Evolutionary conservation across 768 basidiomycete species (phyloP).

Genomic region (Mycena haematopus): DNA sequence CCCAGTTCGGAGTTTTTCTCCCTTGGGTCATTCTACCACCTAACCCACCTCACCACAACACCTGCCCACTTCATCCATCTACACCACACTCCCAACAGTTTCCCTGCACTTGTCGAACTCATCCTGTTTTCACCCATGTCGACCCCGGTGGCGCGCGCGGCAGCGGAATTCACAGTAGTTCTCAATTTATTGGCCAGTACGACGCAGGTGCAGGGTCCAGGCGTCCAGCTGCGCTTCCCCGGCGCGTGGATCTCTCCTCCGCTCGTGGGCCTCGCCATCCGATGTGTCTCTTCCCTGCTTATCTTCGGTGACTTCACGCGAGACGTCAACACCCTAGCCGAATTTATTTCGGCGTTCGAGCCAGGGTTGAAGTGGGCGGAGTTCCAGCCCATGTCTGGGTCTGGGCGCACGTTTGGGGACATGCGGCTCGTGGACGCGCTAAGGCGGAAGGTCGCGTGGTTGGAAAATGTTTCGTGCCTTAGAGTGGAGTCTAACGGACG

Average conservation of each 20-base stretch:
- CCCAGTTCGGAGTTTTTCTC: not conserved
- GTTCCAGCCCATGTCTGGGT: not conserved
- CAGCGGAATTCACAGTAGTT: not conserved
- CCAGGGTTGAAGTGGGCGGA: conserved; percentile 3
- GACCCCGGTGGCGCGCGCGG: not conserved
- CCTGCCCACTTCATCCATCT: conserved; percentile 16
- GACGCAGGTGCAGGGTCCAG: too few relatives aligned
- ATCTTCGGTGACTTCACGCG: not conserved
- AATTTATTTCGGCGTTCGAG: not conserved
- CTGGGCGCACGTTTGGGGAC: not conserved
- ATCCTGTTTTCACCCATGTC: not conserved
- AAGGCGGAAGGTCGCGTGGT: not conserved
- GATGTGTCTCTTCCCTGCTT: not conserved
- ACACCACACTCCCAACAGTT: not conserved
- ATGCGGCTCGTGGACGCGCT: not conserved
- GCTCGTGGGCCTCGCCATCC: not conserved
- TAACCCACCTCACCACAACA: conserved; percentile 21
- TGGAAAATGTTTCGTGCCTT: not conserved
- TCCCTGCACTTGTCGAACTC: conserved; percentile 1
- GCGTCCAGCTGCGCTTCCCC: not conserved
- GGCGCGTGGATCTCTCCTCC: not conserved
- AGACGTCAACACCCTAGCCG: not conserved
- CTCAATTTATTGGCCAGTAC: not conserved
- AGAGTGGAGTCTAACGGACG: not conserved
- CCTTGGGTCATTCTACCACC: not conserved